Evolutionary conservation across 2,329 filamentous ascomycete species (phyloP).

Genomic region (Cladosporium sp.): DNA sequence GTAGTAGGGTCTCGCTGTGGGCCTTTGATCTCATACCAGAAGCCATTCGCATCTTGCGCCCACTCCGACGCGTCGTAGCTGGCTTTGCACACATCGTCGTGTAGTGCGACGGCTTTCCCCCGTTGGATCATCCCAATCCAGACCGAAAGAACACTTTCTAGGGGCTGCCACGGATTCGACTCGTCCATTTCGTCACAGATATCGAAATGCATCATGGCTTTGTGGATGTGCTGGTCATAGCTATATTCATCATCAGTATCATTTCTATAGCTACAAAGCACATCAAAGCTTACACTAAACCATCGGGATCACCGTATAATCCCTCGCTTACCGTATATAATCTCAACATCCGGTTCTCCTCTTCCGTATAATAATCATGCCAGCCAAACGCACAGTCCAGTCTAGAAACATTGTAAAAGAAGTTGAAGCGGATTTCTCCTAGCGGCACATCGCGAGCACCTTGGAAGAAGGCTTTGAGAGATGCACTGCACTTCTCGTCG

Average conservation of each 20-base stretch:
- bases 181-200: conserved; percentile 18
- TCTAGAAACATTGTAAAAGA: conserved; percentile 21
- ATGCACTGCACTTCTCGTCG: conserved; percentile 11
- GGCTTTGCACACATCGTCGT: conserved; percentile 11
- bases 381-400: conserved; percentile 10
- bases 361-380: conserved; percentile 2
- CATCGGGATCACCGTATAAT: conserved; percentile 19
- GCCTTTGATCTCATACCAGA: not conserved
- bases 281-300: conserved; percentile 18
- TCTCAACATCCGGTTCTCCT: conserved; percentile 4
- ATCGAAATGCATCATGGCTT: conserved; percentile 23
- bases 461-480: conserved; percentile 20
- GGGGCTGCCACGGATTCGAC: conserved; percentile 17
- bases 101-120: conserved; percentile 19
- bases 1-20: conserved; percentile 1
- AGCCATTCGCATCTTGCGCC: not conserved
- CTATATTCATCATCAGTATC: not conserved
- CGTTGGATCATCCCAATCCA: conserved; percentile 24
- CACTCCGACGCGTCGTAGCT: conserved; percentile 5
- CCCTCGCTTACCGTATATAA: conserved; percentile 15
- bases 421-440: conserved; percentile 6
- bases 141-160: conserved; percentile 23
- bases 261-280: not conserved
- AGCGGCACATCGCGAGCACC: conserved; percentile 12
- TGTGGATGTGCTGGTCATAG: conserved; percentile 19